Conservation (phyloP, 345 rosid species). For the Gynandropsis gynandra region DNA sequence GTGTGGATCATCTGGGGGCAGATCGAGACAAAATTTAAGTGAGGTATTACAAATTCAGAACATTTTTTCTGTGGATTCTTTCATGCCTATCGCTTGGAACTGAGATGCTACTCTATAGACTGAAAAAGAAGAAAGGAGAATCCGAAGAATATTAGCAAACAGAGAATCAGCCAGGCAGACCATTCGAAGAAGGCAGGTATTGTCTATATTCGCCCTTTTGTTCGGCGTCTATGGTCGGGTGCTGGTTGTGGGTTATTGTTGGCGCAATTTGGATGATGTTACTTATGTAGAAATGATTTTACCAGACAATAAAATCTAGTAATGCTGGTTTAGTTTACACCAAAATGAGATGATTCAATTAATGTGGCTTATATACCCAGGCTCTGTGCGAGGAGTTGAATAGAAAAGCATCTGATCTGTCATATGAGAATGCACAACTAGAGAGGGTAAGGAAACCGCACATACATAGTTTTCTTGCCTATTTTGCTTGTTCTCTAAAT, state of each 20-base stretch:
- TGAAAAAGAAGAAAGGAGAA: conserved; percentile 73
- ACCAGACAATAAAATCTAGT: neutral
- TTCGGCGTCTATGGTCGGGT: neutral
- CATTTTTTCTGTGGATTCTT: neutral
- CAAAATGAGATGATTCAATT: neutral
- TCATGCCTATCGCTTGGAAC: neutral
- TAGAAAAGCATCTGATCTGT: conserved; percentile 63
- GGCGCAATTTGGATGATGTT: no score
- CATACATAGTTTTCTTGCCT: no score
- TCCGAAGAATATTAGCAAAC: conserved; percentile 78
- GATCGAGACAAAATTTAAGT: conserved; percentile 59
- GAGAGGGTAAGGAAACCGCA: conserved; percentile 42
- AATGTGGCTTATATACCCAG: conserved; percentile 25
- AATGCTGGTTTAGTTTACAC: neutral
- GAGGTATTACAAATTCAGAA: conserved; percentile 42
- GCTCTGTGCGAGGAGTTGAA: conserved; percentile 73
- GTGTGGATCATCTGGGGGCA: conserved; percentile 38
- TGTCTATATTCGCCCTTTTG: neutral
- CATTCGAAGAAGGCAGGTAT: conserved; percentile 82
- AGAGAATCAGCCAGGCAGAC: conserved; percentile 96
- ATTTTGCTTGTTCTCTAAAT: neutral
- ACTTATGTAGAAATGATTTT: no score
- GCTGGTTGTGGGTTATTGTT: neutral
- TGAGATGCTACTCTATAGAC: conserved; percentile 35
- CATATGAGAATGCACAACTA: conserved; percentile 56